Evolutionary conservation across 495 filamentous ascomycete genomes (phyloP).

Genomic region (Aspergillus baeticus): DNA sequence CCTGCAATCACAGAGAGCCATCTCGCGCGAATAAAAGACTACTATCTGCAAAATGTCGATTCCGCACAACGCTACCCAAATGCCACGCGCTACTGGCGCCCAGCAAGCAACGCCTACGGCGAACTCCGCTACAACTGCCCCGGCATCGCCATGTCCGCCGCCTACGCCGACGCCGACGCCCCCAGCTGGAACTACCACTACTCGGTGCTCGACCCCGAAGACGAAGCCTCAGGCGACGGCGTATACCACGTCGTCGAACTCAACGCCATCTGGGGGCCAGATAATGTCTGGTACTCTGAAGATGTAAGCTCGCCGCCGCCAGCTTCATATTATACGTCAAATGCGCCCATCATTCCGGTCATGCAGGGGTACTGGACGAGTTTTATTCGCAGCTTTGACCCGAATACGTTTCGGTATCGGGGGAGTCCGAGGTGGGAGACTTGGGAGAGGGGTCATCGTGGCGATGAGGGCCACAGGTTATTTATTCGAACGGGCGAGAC

Average conservation of each 20-base stretch:
- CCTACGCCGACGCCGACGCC: constrained; percentile 36
- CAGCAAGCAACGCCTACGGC: constrained; percentile 63
- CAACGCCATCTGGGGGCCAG: constrained; percentile 58
- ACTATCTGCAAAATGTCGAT: constrained; percentile 52
- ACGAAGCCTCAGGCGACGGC: constrained; percentile 52
- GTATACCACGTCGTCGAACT: constrained; percentile 63
- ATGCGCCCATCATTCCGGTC: constrained; percentile 51
- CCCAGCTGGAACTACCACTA: constrained; percentile 64
- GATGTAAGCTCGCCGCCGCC: constrained; percentile 43
- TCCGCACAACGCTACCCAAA: constrained; percentile 41
- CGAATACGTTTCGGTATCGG: constrained; percentile 50
- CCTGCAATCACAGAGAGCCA: constrained; percentile 54
- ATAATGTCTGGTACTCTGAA: constrained; percentile 36
- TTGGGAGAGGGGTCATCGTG: constrained; percentile 31
- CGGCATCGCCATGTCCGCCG: constrained; percentile 52
- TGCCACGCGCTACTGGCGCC: constrained; percentile 54
- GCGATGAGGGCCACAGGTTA: constrained; percentile 40
- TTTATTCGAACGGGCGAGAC: constrained; percentile 55
- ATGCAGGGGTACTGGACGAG: constrained; percentile 70
- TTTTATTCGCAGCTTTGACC: constrained; percentile 64
- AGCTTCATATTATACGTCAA: constrained; percentile 51
- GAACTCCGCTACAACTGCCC: constrained; percentile 77
- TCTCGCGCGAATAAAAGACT: constrained; percentile 51
- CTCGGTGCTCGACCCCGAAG: constrained; percentile 55
- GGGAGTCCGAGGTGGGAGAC: constrained; percentile 49